Conservation (phyloP, 2,329 filamentous ascomycete species). For the Aschersonia sp. region DNA sequence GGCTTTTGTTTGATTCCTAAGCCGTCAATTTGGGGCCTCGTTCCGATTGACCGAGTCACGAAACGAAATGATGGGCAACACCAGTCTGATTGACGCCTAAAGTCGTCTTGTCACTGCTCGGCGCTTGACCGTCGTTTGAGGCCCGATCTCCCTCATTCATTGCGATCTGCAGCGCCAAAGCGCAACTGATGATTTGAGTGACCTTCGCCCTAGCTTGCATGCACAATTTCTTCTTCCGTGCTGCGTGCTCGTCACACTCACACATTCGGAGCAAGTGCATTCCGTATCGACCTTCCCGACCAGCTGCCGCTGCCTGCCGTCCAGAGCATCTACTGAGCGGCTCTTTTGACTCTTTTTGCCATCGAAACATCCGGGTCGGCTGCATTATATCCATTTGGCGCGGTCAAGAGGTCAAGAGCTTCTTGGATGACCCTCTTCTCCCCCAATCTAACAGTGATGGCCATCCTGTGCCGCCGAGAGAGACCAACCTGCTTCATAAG, state of each 20-base stretch:
- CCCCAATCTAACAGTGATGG: constrained; percentile 51
- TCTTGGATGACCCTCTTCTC: constrained; percentile 54
- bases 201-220: not conserved
- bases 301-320: too few species aligned
- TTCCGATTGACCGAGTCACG: too few species aligned
- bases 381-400: constrained; percentile 7
- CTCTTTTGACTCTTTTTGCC: constrained; percentile 15
- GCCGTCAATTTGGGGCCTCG: too few species aligned
- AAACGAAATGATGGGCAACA: too few species aligned
- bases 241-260: not conserved
- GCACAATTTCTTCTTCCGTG: not conserved
- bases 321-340: constrained; percentile 4
- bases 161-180: too few species aligned
- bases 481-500: constrained; percentile 17
- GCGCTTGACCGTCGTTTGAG: too few species aligned
- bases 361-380: constrained; percentile 10
- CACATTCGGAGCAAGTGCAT: too few species aligned
- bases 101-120: too few species aligned
- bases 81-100: too few species aligned
- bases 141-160: too few species aligned
- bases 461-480: constrained; percentile 36
- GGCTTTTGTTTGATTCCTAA: too few species aligned
- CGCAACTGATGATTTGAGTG: not conserved
- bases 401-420: constrained; percentile 24
- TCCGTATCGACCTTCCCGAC: too few species aligned